Conservation (phyloP, 805 yeast genomes). For the Yueomyces sp. region DNA sequence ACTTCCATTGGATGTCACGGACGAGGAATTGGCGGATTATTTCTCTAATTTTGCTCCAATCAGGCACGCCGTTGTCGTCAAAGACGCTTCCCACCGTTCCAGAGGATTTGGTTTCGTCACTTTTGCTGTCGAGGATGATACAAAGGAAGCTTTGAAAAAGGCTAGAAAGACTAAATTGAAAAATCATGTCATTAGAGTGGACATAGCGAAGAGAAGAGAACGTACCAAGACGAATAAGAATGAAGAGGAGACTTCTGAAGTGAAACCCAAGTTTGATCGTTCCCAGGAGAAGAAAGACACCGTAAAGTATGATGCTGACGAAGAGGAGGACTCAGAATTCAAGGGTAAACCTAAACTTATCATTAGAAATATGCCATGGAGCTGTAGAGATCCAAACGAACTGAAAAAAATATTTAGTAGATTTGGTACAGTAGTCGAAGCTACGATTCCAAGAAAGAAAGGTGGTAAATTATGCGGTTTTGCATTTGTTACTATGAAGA, state of each 20-base stretch:
- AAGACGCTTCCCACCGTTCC: conserved; percentile 60
- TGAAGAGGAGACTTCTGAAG: conserved; percentile 1
- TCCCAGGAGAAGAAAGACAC: conserved; percentile 2
- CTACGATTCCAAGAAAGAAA: conserved; percentile 72
- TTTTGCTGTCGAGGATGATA: conserved; percentile 75
- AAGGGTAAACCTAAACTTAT: conserved; percentile 80
- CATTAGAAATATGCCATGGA: conserved; percentile 92
- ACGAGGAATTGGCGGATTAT: conserved; percentile 68
- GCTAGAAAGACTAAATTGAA: conserved; percentile 56
- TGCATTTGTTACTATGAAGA: conserved; percentile 87
- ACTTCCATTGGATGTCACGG: conserved; percentile 67
- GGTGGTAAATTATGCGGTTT: conserved; percentile 91
- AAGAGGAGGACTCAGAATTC: conserved; percentile 33
- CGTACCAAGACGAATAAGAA: conserved; percentile 33
- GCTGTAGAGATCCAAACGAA: conserved; percentile 64
- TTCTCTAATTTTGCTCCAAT: conserved; percentile 92
- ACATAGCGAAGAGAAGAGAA: conserved; percentile 85
- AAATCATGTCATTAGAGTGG: conserved; percentile 57
- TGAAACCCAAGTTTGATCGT: conserved; percentile 2
- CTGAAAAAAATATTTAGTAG: conserved; percentile 56
- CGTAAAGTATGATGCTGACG: conserved; percentile 9
- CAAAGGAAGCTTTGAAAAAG: conserved; percentile 55
- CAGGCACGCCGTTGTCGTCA: conserved; percentile 86
- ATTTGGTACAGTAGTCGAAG: conserved; percentile 81
- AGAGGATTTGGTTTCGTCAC: conserved; percentile 95